These are phyloP conservation scores for Cladorrhinum sp. DNA, from an alignment of 2,329 filamentous ascomycete species.

Conservation along the genomic window DNA sequence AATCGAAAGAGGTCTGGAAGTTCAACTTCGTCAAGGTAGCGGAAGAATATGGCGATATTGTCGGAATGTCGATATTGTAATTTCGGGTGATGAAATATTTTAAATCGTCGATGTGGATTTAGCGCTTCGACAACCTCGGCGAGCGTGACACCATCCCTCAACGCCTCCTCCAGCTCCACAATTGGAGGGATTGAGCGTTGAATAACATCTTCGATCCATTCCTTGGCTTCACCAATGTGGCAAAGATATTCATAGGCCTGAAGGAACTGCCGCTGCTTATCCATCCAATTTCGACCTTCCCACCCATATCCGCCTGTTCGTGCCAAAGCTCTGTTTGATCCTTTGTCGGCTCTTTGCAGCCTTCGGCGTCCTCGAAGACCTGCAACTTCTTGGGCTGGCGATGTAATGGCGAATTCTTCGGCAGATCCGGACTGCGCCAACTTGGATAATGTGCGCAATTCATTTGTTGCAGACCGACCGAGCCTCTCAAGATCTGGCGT, in stretches of 20 bases:
- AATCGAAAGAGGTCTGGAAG: constrained; percentile 95
- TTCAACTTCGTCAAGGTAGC: constrained; percentile 86
- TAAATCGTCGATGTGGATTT: constrained; percentile 69
- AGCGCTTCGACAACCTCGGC: constrained; percentile 91
- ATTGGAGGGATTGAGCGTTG: constrained; percentile 84
- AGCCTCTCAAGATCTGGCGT: constrained; percentile 76
- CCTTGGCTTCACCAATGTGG: constrained; percentile 97
- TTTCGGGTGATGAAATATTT: constrained; percentile 81
- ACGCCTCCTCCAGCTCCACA: constrained; percentile 86
- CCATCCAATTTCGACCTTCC: constrained; percentile 94
- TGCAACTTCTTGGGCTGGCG: constrained; percentile 77
- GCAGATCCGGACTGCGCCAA: constrained; percentile 71
- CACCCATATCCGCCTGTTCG: constrained; percentile 60
- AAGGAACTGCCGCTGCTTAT: constrained; percentile 92
- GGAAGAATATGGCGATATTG: constrained; percentile 96
- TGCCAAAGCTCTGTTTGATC: constrained; percentile 45
- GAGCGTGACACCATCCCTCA: constrained; percentile 88
- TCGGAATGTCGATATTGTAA: constrained; percentile 95
- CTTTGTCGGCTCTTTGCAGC: constrained; percentile 68
- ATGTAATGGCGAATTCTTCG: constrained; percentile 77
- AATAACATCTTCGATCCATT: constrained; percentile 95
- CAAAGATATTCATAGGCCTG: constrained; percentile 98
- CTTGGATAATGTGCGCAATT: constrained; percentile 82
- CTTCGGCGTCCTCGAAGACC: constrained; percentile 81
- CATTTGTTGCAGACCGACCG: constrained; percentile 83